Evolutionary conservation across 441 rosid species (phyloP), one percentile per base, ranked within the genome.

Genomic region (Geranium incanum): DNA sequence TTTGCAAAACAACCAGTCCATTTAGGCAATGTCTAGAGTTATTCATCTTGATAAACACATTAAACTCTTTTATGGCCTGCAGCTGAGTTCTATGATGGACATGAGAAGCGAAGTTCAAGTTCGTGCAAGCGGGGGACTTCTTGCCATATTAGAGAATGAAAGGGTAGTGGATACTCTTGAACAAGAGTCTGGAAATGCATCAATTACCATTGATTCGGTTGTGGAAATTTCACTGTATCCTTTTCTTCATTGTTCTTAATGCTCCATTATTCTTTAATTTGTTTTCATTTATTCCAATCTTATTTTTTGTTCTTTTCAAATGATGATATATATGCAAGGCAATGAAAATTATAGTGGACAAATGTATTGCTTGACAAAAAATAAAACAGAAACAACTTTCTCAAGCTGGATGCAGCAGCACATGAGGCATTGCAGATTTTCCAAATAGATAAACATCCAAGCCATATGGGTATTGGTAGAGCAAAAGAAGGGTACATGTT

Each of bases 391-490:
- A 86, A 89, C 80, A 89, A 86, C 66, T 89, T 92, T 81, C 97
- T 92, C 78, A 95, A 95, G 78, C 88, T 92, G 78, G 99, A 95
- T 78, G 93, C 88, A 1, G 87, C 93, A 77, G 91, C 97, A 79
- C 92, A 90, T 67, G 99, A 92, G 81, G 97, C 94, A 69, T 77
- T 95, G 81, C 97, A 95, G 87, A 90, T 90, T 75, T 95, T 95
- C 77, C 96, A 92, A 82, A 79, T 80, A 63, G 97, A 95, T 80
- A 95, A 92, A 76, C 99, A 95, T 85, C 98, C 99, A 77, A 95
- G 99, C 84, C 96, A 92, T 81, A 92, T 95, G 97, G 99, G 98
- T 75, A 95, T 95, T 76, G 99, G 99, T 68, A 83, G 99, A 85
- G 95, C 97, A 78, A 95, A 95, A 79, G 97, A 95, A 87, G 99